Conservation (phyloP, 2,329 filamentous ascomycete genomes). For the Chaetomiaceae sp. region DNA sequence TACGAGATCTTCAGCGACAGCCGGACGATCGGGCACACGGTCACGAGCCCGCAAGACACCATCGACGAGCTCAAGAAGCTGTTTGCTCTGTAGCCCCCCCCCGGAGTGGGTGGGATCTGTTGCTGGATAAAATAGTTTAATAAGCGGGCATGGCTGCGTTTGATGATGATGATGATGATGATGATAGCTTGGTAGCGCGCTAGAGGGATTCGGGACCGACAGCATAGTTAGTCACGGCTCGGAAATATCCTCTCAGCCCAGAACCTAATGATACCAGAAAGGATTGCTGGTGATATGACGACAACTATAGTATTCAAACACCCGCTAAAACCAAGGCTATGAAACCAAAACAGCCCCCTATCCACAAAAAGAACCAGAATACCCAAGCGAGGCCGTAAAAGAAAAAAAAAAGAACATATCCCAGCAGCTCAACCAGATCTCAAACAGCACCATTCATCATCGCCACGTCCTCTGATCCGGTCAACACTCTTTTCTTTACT, state of each 20-base stretch:
- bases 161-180: neutral
- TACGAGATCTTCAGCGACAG: constrained; percentile 85
- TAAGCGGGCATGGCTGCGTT: neutral
- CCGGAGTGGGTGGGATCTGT: neutral
- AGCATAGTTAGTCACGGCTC: too few species aligned
- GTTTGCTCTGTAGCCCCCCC: constrained; percentile 54
- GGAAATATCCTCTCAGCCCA: too few species aligned
- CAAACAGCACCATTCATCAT: neutral
- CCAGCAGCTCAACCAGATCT: neutral
- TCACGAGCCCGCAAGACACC: constrained; percentile 78
- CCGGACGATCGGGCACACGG: constrained; percentile 79
- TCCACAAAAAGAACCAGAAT: constrained; percentile 3
- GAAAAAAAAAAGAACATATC: neutral
- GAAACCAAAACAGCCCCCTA: constrained; percentile 2
- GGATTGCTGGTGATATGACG: neutral
- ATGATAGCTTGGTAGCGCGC: too few species aligned
- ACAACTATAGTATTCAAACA: constrained; percentile 3
- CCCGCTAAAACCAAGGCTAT: constrained; percentile 9
- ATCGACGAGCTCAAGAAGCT: constrained; percentile 73
- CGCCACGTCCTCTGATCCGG: too few species aligned
- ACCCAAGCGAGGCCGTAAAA: neutral
- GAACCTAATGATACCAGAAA: neutral
- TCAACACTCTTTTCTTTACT: too few species aligned
- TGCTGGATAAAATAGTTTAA: too few species aligned
- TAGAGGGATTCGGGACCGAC: too few species aligned